Conservation (phyloP, 257 asterid genomes). For the Nicotiana otophora region DNA sequence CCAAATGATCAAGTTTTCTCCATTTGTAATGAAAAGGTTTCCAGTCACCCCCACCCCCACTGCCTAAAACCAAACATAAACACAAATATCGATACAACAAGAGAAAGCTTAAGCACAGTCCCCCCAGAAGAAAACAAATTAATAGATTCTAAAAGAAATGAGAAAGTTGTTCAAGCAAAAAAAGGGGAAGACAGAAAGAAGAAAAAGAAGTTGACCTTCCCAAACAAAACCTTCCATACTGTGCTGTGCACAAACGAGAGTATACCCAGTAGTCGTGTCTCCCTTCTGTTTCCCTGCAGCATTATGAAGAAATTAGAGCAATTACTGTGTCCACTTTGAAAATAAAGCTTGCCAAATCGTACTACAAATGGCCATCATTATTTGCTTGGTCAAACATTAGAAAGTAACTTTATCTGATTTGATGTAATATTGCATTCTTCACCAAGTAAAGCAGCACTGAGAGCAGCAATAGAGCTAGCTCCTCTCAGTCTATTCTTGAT, state of each 20-base stretch:
- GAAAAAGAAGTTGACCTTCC: slow-evolving; percentile 45
- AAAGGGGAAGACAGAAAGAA: neutral
- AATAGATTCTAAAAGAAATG: neutral
- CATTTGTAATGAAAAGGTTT: neutral
- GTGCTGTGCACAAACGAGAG: slow-evolving; percentile 88
- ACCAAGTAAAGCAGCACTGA: neutral
- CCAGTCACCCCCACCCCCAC: neutral
- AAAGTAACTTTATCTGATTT: neutral
- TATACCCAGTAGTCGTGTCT: slow-evolving; percentile 76
- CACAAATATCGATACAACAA: neutral
- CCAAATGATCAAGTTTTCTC: neutral
- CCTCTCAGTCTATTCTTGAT: neutral
- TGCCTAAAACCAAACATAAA: neutral
- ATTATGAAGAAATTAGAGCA: slow-evolving; percentile 13
- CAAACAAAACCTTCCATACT: slow-evolving; percentile 88
- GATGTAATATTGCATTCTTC: neutral
- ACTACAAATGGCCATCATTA: neutral
- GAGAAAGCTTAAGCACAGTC: neutral
- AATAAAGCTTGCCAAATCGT: neutral
- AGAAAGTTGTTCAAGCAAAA: neutral
- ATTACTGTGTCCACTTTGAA: neutral
- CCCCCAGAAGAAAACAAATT: neutral
- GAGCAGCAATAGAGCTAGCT: neutral
- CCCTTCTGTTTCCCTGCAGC: slow-evolving; percentile 81
- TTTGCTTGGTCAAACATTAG: neutral